Percentiles rank a stretch among this genome's conserved stretches.
phyloP scores from a whole-genome alignment of 2,329 filamentous ascomycete species.

The Fusarium sp. region DNA sequence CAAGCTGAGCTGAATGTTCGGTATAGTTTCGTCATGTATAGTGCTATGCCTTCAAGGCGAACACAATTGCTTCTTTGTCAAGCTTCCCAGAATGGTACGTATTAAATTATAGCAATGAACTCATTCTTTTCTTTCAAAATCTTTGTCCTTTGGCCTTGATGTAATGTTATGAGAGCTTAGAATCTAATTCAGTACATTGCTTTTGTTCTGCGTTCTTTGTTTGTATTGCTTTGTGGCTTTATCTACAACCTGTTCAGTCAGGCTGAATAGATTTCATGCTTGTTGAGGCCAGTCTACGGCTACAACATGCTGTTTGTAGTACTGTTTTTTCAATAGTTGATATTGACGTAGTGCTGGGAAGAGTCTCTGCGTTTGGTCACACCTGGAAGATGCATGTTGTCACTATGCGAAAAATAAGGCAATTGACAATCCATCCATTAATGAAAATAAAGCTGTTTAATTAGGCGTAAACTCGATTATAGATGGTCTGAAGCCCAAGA shows the following conservation, averaged over 20 bases:
- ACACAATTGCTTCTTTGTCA: background rate
- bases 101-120: background rate
- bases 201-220: background rate
- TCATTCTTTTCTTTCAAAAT: background rate
- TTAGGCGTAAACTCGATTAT: background rate
- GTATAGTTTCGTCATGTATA: background rate
- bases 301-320: no score
- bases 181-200: background rate
- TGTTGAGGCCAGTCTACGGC: background rate
- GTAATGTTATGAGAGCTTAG: background rate
- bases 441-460: fast-evolving
- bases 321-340: no score
- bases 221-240: background rate
- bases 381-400: fast-evolving
- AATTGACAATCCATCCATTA: fast-evolving
- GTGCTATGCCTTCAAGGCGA: background rate
- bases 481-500: background rate
- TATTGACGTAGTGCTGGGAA: background rate
- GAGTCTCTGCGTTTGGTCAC: background rate
- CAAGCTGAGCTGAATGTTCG: fast-evolving
- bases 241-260: background rate
- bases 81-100: background rate
- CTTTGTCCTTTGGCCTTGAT: background rate
- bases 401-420: fast-evolving
- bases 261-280: background rate